phyloP scores from a whole-genome alignment of 2,329 filamentous ascomycete genomes.

The Xenoacremonium recifei region DNA sequence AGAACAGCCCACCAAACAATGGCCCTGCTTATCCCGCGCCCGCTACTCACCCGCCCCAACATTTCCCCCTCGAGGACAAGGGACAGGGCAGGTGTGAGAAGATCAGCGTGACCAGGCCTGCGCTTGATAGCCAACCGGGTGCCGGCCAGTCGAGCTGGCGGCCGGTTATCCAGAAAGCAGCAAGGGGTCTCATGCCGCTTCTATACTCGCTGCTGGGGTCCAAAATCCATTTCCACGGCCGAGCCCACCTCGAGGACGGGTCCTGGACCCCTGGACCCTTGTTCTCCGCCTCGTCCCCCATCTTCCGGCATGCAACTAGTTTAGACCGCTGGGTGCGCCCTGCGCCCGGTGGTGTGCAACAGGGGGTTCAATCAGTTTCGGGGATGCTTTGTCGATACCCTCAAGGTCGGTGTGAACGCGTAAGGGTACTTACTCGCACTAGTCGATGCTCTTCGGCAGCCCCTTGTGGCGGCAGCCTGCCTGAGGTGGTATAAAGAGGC shows the following conservation, averaged over 20 bases:
- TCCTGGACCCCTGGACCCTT: neutral
- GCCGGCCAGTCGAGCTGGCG: too few species aligned
- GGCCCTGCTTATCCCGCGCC: too few species aligned
- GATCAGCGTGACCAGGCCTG: too few species aligned
- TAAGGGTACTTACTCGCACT: neutral
- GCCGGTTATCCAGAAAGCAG: too few species aligned
- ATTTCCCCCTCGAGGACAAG: too few species aligned
- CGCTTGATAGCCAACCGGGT: too few species aligned
- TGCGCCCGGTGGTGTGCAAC: neutral
- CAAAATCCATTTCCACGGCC: neutral
- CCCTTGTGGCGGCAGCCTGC: neutral
- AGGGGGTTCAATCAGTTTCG: neutral
- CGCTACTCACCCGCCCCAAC: too few species aligned
- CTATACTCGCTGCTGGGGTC: neutral
- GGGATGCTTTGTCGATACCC: conserved; percentile 5
- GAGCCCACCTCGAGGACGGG: neutral
- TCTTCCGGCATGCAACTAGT: neutral
- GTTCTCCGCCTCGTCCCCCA: neutral
- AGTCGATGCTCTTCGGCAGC: neutral
- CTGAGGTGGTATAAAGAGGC: too few species aligned
- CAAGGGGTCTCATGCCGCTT: too few species aligned
- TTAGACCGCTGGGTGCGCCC: neutral
- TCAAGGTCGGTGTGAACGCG: conserved; percentile 4
- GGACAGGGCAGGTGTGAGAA: too few species aligned
- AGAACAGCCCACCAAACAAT: too few species aligned